Base-by-base conservation (phyloP, 306 rosid genomes). In the Arachis hypogaea region DNA sequence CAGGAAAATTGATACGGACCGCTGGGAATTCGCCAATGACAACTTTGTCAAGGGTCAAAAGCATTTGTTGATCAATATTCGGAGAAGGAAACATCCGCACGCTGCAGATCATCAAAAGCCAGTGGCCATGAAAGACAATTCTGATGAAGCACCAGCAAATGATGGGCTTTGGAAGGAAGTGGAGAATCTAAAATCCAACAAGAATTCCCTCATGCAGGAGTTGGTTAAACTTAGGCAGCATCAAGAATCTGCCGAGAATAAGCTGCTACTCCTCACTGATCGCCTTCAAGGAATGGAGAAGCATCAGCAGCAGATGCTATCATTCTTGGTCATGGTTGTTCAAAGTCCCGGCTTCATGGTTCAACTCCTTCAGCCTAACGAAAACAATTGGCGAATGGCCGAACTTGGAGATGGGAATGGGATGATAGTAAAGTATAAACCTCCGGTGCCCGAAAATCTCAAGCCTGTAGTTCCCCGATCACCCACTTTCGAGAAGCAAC, bases 291-390 rank as follows among this genome's bases (percentile, higher is more conserved):
- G 99, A 72, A 90, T 95, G 97, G 99, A 95, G 77, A 90, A 84
- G 80, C 86, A 86, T 87, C 97, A 92, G 80, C 93, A 95, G 72
- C 99, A 95, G 86, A 86, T 95, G 96, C 80, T 95, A 49, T 92
- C 99, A 7, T 95, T 95, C 83, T 75, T 95, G 76, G 99, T 92
- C 57, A 90, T 90, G 97, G 99, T 93, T 2, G 90, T 95, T 86
- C 98, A 95, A 82, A 87, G 78, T 82, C 99, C 99, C 30, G 92
- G 86, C 7, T 82, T 89, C 77, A 76, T 95, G 67, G 83, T 88
- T 79, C 93, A 95, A 83, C 66, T 90, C 64, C 86, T 90, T 82
- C 88, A 94, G 30, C 92, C 96, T 1, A 90, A 94, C 79, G 99
- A 92, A 68, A 85, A 88, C 11, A 86, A 83, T 79, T 94, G 99